A percentile compares a stretch with the other conserved stretches of the same genome.
Evolutionary conservation across 495 filamentous ascomycete genomes (phyloP).

Genomic region (Penicillium verhagenii): DNA sequence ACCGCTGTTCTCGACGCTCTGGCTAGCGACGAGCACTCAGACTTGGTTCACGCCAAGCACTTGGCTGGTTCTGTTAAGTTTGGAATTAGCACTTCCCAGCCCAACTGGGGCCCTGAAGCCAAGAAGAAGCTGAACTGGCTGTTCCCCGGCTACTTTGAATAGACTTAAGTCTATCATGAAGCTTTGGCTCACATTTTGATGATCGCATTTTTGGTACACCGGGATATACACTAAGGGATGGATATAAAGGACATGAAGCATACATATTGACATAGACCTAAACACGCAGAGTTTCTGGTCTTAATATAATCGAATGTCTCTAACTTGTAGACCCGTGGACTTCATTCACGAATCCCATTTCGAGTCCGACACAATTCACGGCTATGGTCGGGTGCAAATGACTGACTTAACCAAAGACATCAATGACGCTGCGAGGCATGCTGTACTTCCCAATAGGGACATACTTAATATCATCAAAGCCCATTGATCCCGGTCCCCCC

Average conservation of each 20-base stretch:
- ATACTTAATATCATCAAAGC: constrained; percentile 33
- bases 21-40: constrained; percentile 67
- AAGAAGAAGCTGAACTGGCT: constrained; percentile 72
- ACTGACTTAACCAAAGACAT: constrained; percentile 20
- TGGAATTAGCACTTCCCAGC: constrained; percentile 62
- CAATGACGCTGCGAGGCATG: constrained; percentile 31
- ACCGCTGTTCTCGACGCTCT: constrained; percentile 86
- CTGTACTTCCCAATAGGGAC: constrained; percentile 31
- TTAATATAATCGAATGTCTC: no score
- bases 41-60: constrained; percentile 74
- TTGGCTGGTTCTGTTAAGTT: constrained; percentile 58
- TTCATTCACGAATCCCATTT: no score
- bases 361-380: no score
- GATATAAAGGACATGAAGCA: background rate
- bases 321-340: no score
- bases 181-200: background rate
- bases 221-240: background rate
- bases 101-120: constrained; percentile 60
- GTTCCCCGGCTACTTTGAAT: constrained; percentile 58
- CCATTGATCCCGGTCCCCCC: constrained; percentile 32
- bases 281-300: no score
- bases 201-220: background rate
- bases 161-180: background rate
- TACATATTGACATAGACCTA: background rate
- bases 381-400: no score